Percentiles rank a stretch among this genome's conserved stretches.
Evolutionary conservation across 2,329 filamentous ascomycete genomes (phyloP).

Genomic region (Pseudocercospora pini-densiflorae): DNA sequence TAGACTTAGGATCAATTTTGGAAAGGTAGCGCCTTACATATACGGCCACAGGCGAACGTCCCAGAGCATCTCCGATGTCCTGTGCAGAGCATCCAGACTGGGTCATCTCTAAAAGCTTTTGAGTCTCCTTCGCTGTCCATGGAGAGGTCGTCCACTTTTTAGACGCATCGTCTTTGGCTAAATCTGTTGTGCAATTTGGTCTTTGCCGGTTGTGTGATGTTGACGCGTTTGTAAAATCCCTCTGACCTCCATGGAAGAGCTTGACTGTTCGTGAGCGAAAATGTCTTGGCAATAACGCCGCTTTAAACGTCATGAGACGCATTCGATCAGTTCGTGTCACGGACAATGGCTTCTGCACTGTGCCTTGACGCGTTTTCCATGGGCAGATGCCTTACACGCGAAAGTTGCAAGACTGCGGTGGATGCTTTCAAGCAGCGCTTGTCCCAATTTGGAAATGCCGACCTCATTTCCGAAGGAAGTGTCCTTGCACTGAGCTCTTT

Average conservation of each 20-base stretch:
- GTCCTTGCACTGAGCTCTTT: too few species aligned
- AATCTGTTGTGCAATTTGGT: background rate
- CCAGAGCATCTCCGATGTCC: too few species aligned
- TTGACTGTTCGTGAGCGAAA: too few species aligned
- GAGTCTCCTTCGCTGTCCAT: background rate
- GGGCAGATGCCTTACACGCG: background rate
- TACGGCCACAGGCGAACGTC: background rate
- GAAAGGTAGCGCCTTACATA: background rate
- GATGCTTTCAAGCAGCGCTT: background rate
- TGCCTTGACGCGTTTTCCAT: too few species aligned
- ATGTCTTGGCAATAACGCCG: too few species aligned
- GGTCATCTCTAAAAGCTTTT: background rate
- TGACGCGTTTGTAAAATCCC: background rate
- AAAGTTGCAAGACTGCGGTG: background rate
- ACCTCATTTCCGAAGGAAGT: background rate
- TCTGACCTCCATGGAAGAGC: background rate
- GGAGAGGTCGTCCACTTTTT: background rate
- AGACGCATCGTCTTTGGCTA: background rate
- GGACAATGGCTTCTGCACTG: too few species aligned
- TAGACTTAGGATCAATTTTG: background rate
- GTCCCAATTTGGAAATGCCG: background rate
- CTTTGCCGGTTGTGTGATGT: background rate
- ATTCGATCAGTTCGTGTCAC: too few species aligned
- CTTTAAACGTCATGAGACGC: too few species aligned
- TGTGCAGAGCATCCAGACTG: background rate